phyloP scores from a whole-genome alignment of 257 asterid genomes.

The Nicotiana obtusifolia region DNA sequence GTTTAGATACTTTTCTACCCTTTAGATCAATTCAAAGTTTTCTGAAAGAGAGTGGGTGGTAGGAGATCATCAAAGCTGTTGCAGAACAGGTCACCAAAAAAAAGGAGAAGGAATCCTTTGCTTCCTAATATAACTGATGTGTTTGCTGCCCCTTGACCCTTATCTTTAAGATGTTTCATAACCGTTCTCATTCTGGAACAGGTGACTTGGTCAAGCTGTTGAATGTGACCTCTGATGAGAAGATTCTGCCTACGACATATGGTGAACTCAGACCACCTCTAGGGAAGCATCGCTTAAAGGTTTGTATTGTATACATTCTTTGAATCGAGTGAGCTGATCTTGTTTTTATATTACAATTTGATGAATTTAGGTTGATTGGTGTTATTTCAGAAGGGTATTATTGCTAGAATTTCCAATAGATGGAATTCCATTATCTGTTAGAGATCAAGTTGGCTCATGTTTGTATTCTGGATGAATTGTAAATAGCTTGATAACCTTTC shows the following conservation, averaged over 20 bases:
- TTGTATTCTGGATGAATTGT: not conserved
- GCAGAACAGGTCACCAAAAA: not conserved
- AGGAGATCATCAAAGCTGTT: not conserved
- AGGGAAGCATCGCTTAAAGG: slow-evolving; percentile 95
- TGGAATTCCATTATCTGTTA: not conserved
- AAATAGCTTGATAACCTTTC: not conserved
- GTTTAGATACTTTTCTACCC: not conserved
- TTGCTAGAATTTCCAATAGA: not conserved
- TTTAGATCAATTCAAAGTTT: not conserved
- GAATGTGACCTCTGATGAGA: slow-evolving; percentile 71
- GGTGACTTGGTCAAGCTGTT: slow-evolving; percentile 76
- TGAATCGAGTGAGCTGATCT: not conserved
- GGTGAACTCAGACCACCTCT: slow-evolving; percentile 98
- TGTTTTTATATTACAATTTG: not conserved
- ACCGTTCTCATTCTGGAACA: slow-evolving; percentile 24
- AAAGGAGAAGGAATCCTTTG: too few relatives aligned
- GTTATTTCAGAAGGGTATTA: not conserved
- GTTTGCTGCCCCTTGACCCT: not conserved
- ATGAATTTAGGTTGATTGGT: not conserved
- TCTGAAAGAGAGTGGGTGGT: not conserved
- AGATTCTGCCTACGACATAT: slow-evolving; percentile 64
- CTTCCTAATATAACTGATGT: not conserved
- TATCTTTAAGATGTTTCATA: not conserved
- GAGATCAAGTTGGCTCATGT: not conserved
- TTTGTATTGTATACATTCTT: slow-evolving; percentile 15